Evolutionary conservation across 805 yeast genomes (phyloP).

Genomic region (Naumovozyma dairenensis): DNA sequence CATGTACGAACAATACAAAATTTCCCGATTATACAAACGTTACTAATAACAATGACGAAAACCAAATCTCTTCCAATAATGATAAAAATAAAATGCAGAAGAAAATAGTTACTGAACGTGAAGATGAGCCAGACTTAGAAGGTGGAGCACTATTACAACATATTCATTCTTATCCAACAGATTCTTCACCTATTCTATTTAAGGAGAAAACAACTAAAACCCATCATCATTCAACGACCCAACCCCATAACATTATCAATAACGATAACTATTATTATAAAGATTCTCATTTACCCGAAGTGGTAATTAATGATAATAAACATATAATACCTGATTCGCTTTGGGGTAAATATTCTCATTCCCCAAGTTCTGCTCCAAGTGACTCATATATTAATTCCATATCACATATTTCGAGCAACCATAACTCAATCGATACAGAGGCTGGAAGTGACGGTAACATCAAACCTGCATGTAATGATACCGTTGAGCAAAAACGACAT

Average conservation of each 20-base stretch:
- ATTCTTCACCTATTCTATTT: constrained; percentile 8
- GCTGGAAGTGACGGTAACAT: background rate
- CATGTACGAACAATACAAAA: constrained; percentile 6
- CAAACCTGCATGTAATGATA: constrained; percentile 9
- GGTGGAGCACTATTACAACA: constrained; percentile 10
- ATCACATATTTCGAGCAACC: constrained; percentile 1
- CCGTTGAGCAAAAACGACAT: no score
- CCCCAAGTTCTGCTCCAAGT: constrained; percentile 28
- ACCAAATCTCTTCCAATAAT: constrained; percentile 2
- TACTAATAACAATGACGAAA: constrained; percentile 9
- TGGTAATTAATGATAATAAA: constrained; percentile 80
- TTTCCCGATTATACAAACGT: background rate
- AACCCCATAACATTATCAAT: background rate
- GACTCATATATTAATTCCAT: constrained; percentile 14
- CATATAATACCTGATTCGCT: constrained; percentile 84
- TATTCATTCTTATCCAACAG: constrained; percentile 14
- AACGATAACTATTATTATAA: constrained; percentile 2
- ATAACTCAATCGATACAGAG: background rate
- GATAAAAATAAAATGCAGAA: background rate
- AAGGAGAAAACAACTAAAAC: background rate
- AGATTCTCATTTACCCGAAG: constrained; percentile 55
- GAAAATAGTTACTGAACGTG: background rate
- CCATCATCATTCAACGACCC: background rate
- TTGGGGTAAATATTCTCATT: constrained; percentile 50
- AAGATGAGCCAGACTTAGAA: background rate